Conservation (phyloP, 2,329 filamentous ascomycete genomes). For the Penicillium digitatum region DNA sequence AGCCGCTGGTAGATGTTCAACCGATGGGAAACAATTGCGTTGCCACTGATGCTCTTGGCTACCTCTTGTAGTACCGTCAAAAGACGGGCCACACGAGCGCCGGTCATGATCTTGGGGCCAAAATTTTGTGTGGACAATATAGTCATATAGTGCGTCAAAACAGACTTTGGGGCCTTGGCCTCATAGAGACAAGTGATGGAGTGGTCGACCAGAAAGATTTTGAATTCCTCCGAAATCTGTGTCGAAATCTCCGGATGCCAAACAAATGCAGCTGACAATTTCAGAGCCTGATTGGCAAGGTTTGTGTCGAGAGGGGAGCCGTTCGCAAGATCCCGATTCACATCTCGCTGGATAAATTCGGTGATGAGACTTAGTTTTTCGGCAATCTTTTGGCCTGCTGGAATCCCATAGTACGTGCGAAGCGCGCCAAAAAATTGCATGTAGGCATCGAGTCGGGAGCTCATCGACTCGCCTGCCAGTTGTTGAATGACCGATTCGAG, state of each 20-base stretch:
- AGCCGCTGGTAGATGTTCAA: constrained; percentile 75
- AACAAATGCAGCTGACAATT: constrained; percentile 71
- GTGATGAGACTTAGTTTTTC: constrained; percentile 73
- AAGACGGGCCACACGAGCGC: constrained; percentile 65
- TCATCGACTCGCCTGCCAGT: constrained; percentile 68
- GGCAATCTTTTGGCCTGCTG: constrained; percentile 67
- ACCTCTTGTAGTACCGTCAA: constrained; percentile 68
- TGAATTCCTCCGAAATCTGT: constrained; percentile 72
- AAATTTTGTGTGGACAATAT: constrained; percentile 79
- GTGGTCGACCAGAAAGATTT: constrained; percentile 73
- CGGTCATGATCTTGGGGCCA: constrained; percentile 66
- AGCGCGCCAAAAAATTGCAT: constrained; percentile 70
- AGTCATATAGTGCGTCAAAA: constrained; percentile 75
- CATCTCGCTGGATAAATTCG: constrained; percentile 79
- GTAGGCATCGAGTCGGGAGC: constrained; percentile 79
- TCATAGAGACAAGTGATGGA: constrained; percentile 71
- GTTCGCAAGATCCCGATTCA: constrained; percentile 59
- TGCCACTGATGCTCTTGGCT: constrained; percentile 70
- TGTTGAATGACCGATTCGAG: constrained; percentile 79
- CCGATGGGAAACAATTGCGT: constrained; percentile 73
- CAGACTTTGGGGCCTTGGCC: constrained; percentile 64
- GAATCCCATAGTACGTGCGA: constrained; percentile 76
- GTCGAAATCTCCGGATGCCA: constrained; percentile 68
- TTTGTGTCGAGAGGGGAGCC: constrained; percentile 58
- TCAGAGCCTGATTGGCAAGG: constrained; percentile 72